A percentile compares a stretch with the other conserved stretches of the same genome.
These are phyloP conservation scores for Annulohypoxylon bovei DNA, from an alignment of 495 filamentous ascomycete species.

Conservation along the genomic window DNA sequence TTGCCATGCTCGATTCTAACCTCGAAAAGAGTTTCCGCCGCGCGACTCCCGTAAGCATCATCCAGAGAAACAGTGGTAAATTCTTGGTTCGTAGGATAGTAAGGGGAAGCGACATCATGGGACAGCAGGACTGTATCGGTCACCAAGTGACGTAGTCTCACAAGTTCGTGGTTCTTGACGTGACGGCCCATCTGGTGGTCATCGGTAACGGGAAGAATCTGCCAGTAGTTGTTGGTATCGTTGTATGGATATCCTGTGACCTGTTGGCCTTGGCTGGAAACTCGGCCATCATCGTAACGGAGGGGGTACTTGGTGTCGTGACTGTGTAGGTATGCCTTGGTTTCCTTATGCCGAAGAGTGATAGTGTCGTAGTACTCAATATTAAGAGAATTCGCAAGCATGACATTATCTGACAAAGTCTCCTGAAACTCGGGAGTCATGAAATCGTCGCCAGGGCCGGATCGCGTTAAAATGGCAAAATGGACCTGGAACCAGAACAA, in stretches of 20 bases:
- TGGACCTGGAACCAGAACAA: slow-evolving; percentile 99
- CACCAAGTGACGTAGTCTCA: slow-evolving; percentile 86
- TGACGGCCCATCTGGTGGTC: slow-evolving; percentile 64
- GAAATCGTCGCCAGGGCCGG: slow-evolving; percentile 96
- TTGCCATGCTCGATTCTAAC: slow-evolving; percentile 90
- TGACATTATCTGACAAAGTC: slow-evolving; percentile 91
- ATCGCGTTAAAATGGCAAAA: slow-evolving; percentile 86
- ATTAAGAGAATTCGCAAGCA: slow-evolving; percentile 83
- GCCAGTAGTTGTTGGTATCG: slow-evolving; percentile 99
- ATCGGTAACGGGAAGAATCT: slow-evolving; percentile 78
- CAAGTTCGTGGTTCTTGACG: slow-evolving; percentile 85
- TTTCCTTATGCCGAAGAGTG: slow-evolving; percentile 93
- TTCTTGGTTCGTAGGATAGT: slow-evolving; percentile 97
- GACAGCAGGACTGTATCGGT: slow-evolving; percentile 89
- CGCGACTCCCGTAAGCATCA: slow-evolving; percentile 77
- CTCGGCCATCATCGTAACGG: slow-evolving; percentile 95
- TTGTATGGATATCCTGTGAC: slow-evolving; percentile 98
- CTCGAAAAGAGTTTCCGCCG: slow-evolving; percentile 94
- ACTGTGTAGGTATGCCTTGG: slow-evolving; percentile 94
- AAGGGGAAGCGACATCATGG: slow-evolving; percentile 99
- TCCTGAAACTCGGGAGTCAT: slow-evolving; percentile 99
- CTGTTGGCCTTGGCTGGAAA: slow-evolving; percentile 97
- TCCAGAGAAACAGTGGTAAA: slow-evolving; percentile 85
- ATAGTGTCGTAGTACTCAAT: slow-evolving; percentile 93
- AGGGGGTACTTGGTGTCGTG: slow-evolving; percentile 89